Evolutionary conservation across 73 alveolate species (phyloP).

Genomic region (Paramecium tetraurelia): DNA sequence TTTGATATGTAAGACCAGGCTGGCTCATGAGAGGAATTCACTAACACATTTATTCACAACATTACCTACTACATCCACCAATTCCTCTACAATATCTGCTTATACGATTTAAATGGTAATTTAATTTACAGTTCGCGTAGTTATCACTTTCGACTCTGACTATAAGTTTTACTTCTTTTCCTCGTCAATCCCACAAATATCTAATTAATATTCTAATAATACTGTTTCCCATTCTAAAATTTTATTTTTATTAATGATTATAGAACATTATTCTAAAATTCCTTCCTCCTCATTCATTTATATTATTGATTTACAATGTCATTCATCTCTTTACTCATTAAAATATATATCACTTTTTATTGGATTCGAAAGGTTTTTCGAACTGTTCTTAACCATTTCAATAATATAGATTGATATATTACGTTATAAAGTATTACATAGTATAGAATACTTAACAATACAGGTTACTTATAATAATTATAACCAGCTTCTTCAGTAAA

Average conservation of each 20-base stretch:
- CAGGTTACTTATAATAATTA: neutral
- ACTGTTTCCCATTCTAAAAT: conserved; percentile 16
- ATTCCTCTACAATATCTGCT: neutral
- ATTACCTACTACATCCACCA: neutral
- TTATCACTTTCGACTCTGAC: neutral
- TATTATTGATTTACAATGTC: neutral
- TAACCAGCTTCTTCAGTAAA: too few relatives aligned
- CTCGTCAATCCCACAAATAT: neutral
- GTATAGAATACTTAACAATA: neutral
- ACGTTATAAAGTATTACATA: too few relatives aligned
- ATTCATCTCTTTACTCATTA: neutral
- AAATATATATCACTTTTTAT: too few relatives aligned
- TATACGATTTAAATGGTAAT: neutral
- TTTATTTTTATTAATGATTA: neutral
- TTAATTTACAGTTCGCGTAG: neutral
- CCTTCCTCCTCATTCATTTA: neutral
- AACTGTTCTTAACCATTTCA: neutral
- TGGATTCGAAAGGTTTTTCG: neutral
- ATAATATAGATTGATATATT: neutral
- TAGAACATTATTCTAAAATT: neutral
- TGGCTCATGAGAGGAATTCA: neutral
- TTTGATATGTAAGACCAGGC: neutral
- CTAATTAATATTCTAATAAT: neutral
- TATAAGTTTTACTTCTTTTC: neutral
- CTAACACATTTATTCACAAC: neutral